These are phyloP conservation scores for Phytophthora nicotianae DNA, from an alignment of 352 stramenopile species.

Conservation along the genomic window DNA sequence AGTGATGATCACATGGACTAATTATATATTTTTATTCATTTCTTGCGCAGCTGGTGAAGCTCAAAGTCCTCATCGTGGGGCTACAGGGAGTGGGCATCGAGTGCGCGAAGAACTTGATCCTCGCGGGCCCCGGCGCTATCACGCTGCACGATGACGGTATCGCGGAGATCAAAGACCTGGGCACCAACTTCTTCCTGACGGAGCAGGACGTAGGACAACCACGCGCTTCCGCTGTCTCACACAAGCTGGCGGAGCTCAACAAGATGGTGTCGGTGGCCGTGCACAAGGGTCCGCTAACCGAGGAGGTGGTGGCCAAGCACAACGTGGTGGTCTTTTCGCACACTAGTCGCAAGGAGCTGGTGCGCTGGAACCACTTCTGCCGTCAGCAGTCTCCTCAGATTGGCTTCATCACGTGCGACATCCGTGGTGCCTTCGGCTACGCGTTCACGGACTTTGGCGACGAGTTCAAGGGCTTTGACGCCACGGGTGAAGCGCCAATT, in stretches of 20 bases:
- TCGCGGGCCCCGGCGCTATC: conserved; percentile 88
- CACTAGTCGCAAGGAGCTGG: conserved; percentile 70
- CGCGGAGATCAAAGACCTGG: conserved; percentile 86
- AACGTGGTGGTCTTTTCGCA: conserved; percentile 91
- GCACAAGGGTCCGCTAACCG: conserved; percentile 68
- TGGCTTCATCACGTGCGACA: conserved; percentile 83
- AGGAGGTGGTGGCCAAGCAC: conserved; percentile 70
- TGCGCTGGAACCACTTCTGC: conserved; percentile 92
- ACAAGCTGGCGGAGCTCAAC: conserved; percentile 92
- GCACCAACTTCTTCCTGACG: conserved; percentile 93
- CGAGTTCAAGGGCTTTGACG: conserved; percentile 77
- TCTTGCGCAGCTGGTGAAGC: conserved; percentile 61
- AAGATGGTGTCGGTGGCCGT: conserved; percentile 88
- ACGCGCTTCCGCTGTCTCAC: conserved; percentile 59
- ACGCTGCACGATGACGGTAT: conserved; percentile 86
- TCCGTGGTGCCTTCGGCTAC: conserved; percentile 76
- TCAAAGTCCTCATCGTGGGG: conserved; percentile 87
- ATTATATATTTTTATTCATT: conserved; percentile 9
- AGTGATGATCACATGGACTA: conserved; percentile 31
- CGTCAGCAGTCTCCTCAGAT: conserved; percentile 74
- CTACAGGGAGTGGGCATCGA: conserved; percentile 90
- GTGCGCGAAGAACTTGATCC: conserved; percentile 93
- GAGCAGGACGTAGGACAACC: conserved; percentile 81
- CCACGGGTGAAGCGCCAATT: conserved; percentile 82
- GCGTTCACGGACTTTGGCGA: conserved; percentile 86